A percentile compares a stretch with the other conserved stretches of the same genome.
Conservation (phyloP, 495 filamentous ascomycete genomes). For the Tuber indicum region DNA sequence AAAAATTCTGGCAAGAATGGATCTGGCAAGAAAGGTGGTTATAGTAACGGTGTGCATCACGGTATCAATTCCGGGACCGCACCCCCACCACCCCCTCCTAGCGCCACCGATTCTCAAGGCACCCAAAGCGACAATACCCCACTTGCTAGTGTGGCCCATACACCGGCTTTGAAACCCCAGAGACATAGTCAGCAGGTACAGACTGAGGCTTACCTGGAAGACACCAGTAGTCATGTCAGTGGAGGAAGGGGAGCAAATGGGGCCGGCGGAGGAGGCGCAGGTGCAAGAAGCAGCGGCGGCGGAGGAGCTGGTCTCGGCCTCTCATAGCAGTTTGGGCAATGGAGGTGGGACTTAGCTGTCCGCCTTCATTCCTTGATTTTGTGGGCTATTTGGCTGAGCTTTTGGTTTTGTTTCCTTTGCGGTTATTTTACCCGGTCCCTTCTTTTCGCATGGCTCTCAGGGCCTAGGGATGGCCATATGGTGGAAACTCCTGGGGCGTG, state of each 20-base stretch:
- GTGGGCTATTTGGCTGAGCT: slow-evolving; percentile 22
- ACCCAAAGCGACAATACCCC: slow-evolving; percentile 42
- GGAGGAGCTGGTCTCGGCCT: slow-evolving; percentile 6
- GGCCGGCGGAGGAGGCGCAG: slow-evolving; percentile 16
- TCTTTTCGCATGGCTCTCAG: not conserved
- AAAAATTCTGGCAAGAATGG: slow-evolving; percentile 59
- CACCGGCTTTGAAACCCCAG: slow-evolving; percentile 36
- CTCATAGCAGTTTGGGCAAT: slow-evolving; percentile 20
- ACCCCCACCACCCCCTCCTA: slow-evolving; percentile 37
- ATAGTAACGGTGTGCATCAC: slow-evolving; percentile 20
- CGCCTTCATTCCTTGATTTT: slow-evolving; percentile 5
- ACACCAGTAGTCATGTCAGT: slow-evolving; percentile 36
- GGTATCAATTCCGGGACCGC: slow-evolving; percentile 14
- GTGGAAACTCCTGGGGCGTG: not conserved
- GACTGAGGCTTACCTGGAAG: slow-evolving; percentile 35
- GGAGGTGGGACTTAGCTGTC: slow-evolving; percentile 5
- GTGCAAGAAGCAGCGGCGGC: slow-evolving; percentile 12
- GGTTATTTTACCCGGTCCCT: slow-evolving; percentile 12
- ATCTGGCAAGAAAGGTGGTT: slow-evolving; percentile 51
- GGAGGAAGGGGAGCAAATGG: slow-evolving; percentile 33
- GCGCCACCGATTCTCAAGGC: slow-evolving; percentile 39
- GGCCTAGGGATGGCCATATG: not conserved
- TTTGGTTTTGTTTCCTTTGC: slow-evolving; percentile 18
- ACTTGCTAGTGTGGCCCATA: slow-evolving; percentile 31
- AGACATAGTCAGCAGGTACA: slow-evolving; percentile 41